These are phyloP conservation scores for Lasiosphaeria miniovina DNA, from an alignment of 495 filamentous ascomycete species.

Conservation along the genomic window DNA sequence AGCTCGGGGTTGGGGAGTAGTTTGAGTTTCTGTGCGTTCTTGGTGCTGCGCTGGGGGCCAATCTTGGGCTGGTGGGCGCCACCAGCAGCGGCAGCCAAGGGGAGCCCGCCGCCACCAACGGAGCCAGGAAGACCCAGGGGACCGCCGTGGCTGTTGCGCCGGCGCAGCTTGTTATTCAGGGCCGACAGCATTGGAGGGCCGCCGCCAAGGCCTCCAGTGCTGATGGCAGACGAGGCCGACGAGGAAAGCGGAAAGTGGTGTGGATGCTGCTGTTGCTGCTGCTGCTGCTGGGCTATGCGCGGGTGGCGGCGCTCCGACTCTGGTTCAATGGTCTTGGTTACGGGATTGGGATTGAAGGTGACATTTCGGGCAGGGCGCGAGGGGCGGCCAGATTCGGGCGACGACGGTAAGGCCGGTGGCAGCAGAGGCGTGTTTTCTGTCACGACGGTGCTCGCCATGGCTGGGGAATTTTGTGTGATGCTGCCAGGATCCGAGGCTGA, in stretches of 20 bases:
- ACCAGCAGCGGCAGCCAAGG: slow-evolving; percentile 49
- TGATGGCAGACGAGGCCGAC: slow-evolving; percentile 25
- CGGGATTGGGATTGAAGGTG: slow-evolving; percentile 50
- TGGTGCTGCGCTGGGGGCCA: slow-evolving; percentile 89
- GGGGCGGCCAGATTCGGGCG: slow-evolving; percentile 35
- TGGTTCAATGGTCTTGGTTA: slow-evolving; percentile 48
- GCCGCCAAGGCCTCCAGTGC: slow-evolving; percentile 29
- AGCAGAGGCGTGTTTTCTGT: slow-evolving; percentile 39
- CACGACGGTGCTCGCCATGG: slow-evolving; percentile 8
- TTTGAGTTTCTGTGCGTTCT: slow-evolving; percentile 94
- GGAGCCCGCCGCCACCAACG: slow-evolving; percentile 26
- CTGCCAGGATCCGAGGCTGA: too few relatives aligned
- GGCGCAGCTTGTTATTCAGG: slow-evolving; percentile 80
- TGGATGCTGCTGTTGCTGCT: slow-evolving; percentile 6
- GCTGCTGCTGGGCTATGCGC: slow-evolving; percentile 14
- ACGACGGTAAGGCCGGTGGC: slow-evolving; percentile 17
- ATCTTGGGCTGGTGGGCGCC: slow-evolving; percentile 65
- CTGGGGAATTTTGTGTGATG: background rate
- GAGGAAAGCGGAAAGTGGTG: background rate
- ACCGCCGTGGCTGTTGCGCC: slow-evolving; percentile 74
- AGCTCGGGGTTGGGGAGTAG: slow-evolving; percentile 85
- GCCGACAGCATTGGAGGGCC: slow-evolving; percentile 72
- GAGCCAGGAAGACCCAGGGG: slow-evolving; percentile 2
- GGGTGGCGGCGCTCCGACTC: slow-evolving; percentile 27
- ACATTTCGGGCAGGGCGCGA: slow-evolving; percentile 40